Base-by-base conservation (phyloP, 371 early-diverging fungal genomes). In the Massospora cicadina region DNA sequence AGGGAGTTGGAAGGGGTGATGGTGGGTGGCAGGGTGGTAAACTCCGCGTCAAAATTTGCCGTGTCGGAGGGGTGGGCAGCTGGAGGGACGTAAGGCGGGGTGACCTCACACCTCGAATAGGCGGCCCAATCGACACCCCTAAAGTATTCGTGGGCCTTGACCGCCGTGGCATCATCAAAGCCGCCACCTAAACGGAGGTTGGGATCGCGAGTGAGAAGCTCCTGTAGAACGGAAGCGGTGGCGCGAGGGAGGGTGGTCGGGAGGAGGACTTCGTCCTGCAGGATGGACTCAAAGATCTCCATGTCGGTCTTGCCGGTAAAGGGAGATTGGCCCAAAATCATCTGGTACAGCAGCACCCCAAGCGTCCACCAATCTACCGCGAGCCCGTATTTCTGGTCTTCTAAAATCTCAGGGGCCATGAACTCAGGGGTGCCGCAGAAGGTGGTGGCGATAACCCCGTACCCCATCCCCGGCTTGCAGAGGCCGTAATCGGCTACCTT, bases 391-490 rank as follows among this genome's bases (percentile, higher is more conserved):
- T 84, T 83, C 72, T 91, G 86, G 67, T 93, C 95, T 54, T 81
- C 73, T 23, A 98, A 76, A 53, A 98, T 93, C 71, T 99, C 99
- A 21, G 99, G 99, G 1, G 99, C 98, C 93, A 99, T 95, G 71
- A 94, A 99, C 75, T 99, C 99, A 17, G 99, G 98, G 23, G 99
- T 99, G 43, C 99, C 99, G 74, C 97, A 97, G 74, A 98, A 93
- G 0, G 97, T 96, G 70, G 82, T 77, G 32, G 93, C 91, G 0
- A 81, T 85, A 55, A 79, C 76, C 23, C 90, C 88, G 65, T 83
- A 81, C 62, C 81, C 75, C 89, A 98, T 94, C 68, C 87, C 83
- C 69, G 91, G 89, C 79, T 98, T 93, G 81, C 98, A 97, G 63
- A 98, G 79, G 29, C 99, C 99, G 77, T 95, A 99, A 74, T 99